phyloP scores from a whole-genome alignment of 148 eudicot species.

The Rhododendron griersonianum region DNA sequence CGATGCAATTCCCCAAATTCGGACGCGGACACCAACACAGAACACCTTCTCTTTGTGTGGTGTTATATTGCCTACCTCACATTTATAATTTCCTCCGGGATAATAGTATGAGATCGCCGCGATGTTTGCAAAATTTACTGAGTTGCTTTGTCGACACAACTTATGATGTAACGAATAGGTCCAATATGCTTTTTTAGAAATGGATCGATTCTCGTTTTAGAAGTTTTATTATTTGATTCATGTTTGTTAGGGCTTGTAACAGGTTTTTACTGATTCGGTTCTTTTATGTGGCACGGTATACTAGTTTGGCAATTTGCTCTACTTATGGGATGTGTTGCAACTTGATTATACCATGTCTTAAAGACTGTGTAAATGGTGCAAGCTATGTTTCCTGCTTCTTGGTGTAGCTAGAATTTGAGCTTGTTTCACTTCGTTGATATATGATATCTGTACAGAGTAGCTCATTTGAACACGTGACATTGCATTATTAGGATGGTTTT shows the following conservation, averaged over 20 bases:
- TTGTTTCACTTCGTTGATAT: neutral
- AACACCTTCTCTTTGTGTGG: neutral
- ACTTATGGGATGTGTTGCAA: neutral
- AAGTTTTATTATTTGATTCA: neutral
- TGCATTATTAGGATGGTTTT: neutral
- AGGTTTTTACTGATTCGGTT: neutral
- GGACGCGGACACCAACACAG: neutral
- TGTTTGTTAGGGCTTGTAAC: neutral
- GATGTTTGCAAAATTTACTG: neutral
- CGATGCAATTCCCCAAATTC: neutral
- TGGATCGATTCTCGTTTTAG: neutral
- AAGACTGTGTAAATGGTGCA: neutral
- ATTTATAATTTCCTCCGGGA: neutral
- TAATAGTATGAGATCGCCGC: neutral
- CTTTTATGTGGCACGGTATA: neutral
- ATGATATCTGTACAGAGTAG: neutral
- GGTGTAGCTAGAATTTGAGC: neutral
- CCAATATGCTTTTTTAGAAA: neutral
- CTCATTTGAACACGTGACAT: neutral
- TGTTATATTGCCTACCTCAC: neutral
- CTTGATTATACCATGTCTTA: neutral
- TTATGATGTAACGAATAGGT: neutral
- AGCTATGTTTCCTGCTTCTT: neutral
- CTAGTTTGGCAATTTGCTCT: neutral
- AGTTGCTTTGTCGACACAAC: neutral